Base-by-base conservation (phyloP, 495 filamentous ascomycete species). In the Neurospora sp. region DNA sequence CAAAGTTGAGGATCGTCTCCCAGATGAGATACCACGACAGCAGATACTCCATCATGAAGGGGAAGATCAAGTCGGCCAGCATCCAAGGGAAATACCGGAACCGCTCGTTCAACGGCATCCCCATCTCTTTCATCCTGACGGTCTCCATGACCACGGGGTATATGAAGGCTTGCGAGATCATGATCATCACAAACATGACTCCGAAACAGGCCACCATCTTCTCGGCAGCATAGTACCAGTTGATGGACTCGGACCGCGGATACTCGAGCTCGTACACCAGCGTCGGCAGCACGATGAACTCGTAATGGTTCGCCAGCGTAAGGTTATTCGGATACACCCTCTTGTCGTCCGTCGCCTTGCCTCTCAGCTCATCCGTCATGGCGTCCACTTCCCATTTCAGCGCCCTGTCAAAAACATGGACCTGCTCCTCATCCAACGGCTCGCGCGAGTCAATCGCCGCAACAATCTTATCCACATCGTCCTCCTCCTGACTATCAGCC, bases 181-280 rank as follows among this genome's bases (percentile, higher is more conserved):
- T 80, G 69, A 88, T 85, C 88, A 89, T 91, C 75, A 92, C 85
- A 70, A 87, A 87, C 70, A 92, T 85, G 74, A 91, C 84, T 18
- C 92, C 92, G 76, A 93, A 89, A 20, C 88, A 89, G 27, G 92
- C 91, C 5, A 83, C 83, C 12, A 82, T 81, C 77, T 93, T 93
- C 79, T 94, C 92, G 4, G 85, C 85, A 9, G 91, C 91, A 78
- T 93, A 94, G 73, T 81, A 83, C 90, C 91, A 92, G 80, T 91
- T 87, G 76, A 92, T 91, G 12, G 75, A 80, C 37, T 90, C 86
- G 59, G 90, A 90, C 39, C 92, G 87, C 12, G 92, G 91, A 77
- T 93, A 93, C 75, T 91, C 89, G 18, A 93, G 85, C 78, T 94
- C 92, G 82, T 93, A 94, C 18, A 93, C 90, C 39, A 92, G 81